Evolutionary conservation across 2,329 filamentous ascomycete genomes (phyloP).

Genomic region (Pseudocercospora crystallina): DNA sequence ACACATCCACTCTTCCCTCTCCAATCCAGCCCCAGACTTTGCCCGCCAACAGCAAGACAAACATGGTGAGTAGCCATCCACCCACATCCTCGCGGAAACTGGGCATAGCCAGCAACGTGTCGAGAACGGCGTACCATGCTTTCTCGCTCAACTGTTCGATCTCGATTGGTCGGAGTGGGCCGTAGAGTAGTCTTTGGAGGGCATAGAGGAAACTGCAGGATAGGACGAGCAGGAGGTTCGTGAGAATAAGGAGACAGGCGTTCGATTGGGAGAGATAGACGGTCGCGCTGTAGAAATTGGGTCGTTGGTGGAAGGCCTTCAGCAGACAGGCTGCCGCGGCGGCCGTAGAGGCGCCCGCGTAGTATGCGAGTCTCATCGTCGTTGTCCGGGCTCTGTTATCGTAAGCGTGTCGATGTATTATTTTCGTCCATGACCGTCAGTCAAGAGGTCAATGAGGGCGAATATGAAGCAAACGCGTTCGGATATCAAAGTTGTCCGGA

Average conservation of each 20-base stretch:
- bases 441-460: slow-evolving; percentile 24
- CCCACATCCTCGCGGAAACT: slow-evolving; percentile 96
- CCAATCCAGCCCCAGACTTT: slow-evolving; percentile 99
- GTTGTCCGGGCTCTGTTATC: slow-evolving; percentile 4
- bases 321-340: slow-evolving; percentile 81
- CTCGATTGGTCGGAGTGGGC: slow-evolving; percentile 85
- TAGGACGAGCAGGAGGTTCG: slow-evolving; percentile 82
- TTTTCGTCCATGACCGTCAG: slow-evolving; percentile 26
- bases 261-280: slow-evolving; percentile 97
- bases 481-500: no score
- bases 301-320: slow-evolving; percentile 88
- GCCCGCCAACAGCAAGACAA: slow-evolving; percentile 83
- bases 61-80: slow-evolving; percentile 94
- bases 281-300: slow-evolving; percentile 97
- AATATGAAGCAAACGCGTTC: no score
- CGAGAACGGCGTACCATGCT: slow-evolving; percentile 96
- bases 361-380: slow-evolving; percentile 34
- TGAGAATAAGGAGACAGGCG: slow-evolving; percentile 89
- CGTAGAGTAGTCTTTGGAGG: slow-evolving; percentile 87
- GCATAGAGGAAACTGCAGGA: slow-evolving; percentile 80
- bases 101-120: slow-evolving; percentile 96
- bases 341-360: slow-evolving; percentile 64
- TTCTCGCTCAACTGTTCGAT: slow-evolving; percentile 96
- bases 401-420: slow-evolving; percentile 1
- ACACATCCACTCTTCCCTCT: slow-evolving; percentile 86